Evolutionary conservation across 1,284 basidiomycete species (phyloP), one percentile per base, ranked within the genome.

Genomic region (Trichosporon faecale): DNA sequence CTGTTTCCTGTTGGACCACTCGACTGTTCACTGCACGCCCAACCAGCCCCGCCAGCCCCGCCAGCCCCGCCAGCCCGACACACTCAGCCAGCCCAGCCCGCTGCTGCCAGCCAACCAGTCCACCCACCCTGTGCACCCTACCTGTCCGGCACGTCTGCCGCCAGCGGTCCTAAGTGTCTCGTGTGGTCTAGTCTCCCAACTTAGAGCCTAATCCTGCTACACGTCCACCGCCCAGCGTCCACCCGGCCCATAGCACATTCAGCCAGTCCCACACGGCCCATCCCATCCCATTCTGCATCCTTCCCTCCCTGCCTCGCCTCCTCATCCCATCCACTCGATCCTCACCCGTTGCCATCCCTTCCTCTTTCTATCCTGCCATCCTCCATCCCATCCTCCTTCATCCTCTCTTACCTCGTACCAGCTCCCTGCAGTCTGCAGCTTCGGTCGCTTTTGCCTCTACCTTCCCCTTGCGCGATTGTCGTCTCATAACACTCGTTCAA

Each of bases 401-500:
- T 11, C 63, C 55, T 40, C 25, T 25, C 35, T 31, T 14, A 27
- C 29, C 64, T 23, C 35, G 64, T 33, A 65, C 21, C 64, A 29
- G 3, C 21, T 33, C 64, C 23, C 35, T 40, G 27, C 33, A 12
- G 21, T 7, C n/a, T 46, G 21, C 44, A 40, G 57, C 57, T 18
- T 18, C 57, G 57, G 57, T 61, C 57, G 57, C 57, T 61, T 61
- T 61, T 61, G 29, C 57, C 29, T 33, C 57, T 61, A 23, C 27
- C 57, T 5, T 5, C 27, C 9, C 18, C 57, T 61, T 61, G 57
- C 57, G 57, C 57, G 57, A 61, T 61, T 61, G 57, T 61, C 57
- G 57, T 61, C 57, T 61, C 57, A 31, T 61, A 61, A 61, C 57
- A 61, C 57, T 61, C 57, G 27, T 61, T 61, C 57, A 61, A n/a